Evolutionary conservation across 1,284 basidiomycete genomes (phyloP), one percentile per base, ranked within the genome.

Genomic region (Sporisorium graminicola): DNA sequence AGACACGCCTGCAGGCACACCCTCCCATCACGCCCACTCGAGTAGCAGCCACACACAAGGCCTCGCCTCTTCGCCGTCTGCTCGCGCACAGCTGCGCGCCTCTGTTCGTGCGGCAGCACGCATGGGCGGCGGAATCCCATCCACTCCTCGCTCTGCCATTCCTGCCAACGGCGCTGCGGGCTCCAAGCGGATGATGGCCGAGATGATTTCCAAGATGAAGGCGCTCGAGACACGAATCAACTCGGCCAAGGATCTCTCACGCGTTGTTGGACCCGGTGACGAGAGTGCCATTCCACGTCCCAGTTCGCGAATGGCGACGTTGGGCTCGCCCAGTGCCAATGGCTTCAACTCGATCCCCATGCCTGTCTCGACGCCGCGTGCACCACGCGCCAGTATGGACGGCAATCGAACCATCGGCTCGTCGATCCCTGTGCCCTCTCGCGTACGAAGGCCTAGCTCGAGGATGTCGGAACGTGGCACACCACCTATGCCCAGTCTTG

Each of bases 201-300:
- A 73, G 12, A 75, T 85, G 74, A 73, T 79, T 9, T 60, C 63
- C 52, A 77, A 81, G 58, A 80, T 85, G 82, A 74, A 78, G 47
- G 78, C 78, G 58, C 77, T 85, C 46, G 79, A 83, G 58, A 61
- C 66, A 14, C 78, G 80, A 16, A 73, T 85, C 70, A 78, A 78
- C 53, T 68, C 61, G 18, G 81, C 79, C 20, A 69, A 75, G 59
- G 71, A 72, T 33, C 46, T 78, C 2, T 69, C 66, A 7, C 50
- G 63, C 4, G 60, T 70, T 8, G 64, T 73, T 3, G 66, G 65
- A 24, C 57, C 71, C 6, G 55, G 56, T 13, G 69, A 68, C 42
- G 74, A 80, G 52, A 81, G 79, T 53, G 78, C 82, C 27, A 79
- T 84, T 37, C 82, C 82, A 22, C 74, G 82, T 3, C 82, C 82